Conservation (phyloP, 306 rosid species). For the Medicago arabica region DNA sequence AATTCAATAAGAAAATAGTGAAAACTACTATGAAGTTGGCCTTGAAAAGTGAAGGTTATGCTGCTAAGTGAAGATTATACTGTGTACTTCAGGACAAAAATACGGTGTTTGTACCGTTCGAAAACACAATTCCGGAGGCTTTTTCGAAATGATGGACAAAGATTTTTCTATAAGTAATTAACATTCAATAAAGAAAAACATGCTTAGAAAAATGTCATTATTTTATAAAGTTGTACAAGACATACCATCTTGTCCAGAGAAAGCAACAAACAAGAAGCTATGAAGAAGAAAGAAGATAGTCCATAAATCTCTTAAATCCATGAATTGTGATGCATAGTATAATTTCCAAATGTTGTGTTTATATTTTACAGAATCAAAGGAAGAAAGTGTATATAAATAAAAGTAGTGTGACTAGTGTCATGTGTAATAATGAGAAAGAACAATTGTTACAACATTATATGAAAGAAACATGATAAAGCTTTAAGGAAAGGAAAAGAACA, state of each 20-base stretch:
- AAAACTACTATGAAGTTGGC: not conserved
- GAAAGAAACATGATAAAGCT: constrained; percentile 42
- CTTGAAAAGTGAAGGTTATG: too few species aligned
- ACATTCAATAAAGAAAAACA: too few species aligned
- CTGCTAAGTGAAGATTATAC: too few species aligned
- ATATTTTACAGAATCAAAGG: constrained; percentile 41
- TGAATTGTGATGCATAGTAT: constrained; percentile 28
- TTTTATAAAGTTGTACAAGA: constrained; percentile 19
- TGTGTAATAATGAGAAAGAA: constrained; percentile 28
- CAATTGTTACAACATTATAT: constrained; percentile 25
- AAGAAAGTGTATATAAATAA: constrained; percentile 34
- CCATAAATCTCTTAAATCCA: constrained; percentile 53
- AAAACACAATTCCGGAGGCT: too few species aligned
- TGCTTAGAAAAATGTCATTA: not conserved
- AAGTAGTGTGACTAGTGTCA: constrained; percentile 12
- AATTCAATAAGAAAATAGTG: constrained; percentile 33
- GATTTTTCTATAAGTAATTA: too few species aligned
- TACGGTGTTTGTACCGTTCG: too few species aligned
- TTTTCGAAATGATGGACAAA: too few species aligned
- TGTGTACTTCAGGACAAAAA: too few species aligned
- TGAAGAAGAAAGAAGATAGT: constrained; percentile 55
- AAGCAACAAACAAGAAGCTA: constrained; percentile 55
- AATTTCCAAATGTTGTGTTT: constrained; percentile 8
- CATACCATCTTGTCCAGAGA: constrained; percentile 76
- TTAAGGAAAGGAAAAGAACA: constrained; percentile 53